A percentile compares a stretch with the other conserved stretches of the same genome.
These are phyloP conservation scores for Osmanthus fragrans DNA, from an alignment of 257 asterid species.

Conservation along the genomic window DNA sequence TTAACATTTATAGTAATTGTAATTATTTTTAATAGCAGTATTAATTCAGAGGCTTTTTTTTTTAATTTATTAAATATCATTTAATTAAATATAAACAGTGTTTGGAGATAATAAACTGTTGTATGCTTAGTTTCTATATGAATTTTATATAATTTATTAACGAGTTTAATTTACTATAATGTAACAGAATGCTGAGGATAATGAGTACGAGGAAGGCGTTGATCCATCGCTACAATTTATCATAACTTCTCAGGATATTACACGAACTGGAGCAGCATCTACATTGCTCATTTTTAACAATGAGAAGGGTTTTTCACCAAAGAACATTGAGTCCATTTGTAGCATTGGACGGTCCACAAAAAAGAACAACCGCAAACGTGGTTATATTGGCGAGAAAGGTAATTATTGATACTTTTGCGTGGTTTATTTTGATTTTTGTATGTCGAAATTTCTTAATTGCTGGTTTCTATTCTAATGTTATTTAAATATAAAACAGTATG, in stretches of 20 bases:
- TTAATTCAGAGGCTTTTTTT: background rate
- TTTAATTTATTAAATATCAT: too few relatives aligned
- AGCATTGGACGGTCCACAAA: constrained; percentile 41
- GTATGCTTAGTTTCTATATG: too few relatives aligned
- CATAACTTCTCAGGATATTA: constrained; percentile 38
- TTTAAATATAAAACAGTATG: too few relatives aligned
- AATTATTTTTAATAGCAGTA: too few relatives aligned
- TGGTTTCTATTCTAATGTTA: too few relatives aligned
- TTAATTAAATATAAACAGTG: too few relatives aligned
- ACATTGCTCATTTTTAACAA: constrained; percentile 38
- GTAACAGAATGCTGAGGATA: constrained; percentile 44
- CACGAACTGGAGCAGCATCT: constrained; percentile 31
- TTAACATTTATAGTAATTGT: too few relatives aligned
- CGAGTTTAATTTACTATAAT: background rate
- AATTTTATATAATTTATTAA: background rate
- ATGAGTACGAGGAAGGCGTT: constrained; percentile 33
- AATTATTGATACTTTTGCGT: background rate
- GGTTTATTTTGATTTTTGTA: too few relatives aligned
- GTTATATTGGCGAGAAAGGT: constrained; percentile 47
- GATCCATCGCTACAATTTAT: constrained; percentile 36
- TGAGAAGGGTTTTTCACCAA: constrained; percentile 35
- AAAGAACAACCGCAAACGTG: constrained; percentile 38
- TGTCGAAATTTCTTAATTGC: too few relatives aligned
- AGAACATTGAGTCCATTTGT: constrained; percentile 40
- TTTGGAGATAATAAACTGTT: too few relatives aligned